Evolutionary conservation across 768 basidiomycete species (phyloP), one percentile per base, ranked within the genome.

Genomic region (Mycena haematopus): DNA sequence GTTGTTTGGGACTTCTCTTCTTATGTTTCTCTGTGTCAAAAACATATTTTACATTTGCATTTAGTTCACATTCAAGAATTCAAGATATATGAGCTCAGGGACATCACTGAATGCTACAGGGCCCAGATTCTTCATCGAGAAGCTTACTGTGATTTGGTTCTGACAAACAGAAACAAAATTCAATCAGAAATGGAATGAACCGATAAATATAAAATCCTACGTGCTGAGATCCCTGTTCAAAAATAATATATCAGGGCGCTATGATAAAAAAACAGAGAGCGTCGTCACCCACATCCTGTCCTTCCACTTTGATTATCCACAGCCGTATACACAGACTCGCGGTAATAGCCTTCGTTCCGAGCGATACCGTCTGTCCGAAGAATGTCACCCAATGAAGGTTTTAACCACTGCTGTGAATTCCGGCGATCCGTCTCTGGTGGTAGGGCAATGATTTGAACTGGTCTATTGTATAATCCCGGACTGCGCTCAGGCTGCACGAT

Each of bases 271-370:
- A 36, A 38, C 15, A 21, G 36, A 49, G 56, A 35, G 22, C 47
- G 27, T n/a, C 29, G 14, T 40, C 29, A 44, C 56, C 19, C 35
- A 57, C 56, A 57, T 57, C 56, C 56, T 36, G 21, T 49, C 17
- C 47, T 57, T 49, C 56, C 47, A 50, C 29, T 57, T 40, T 19
- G n/a, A n/a, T n/a, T 36, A 50, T 57, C 46, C 27, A 57, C 56
- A 35, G 56, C 56, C 6, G 24, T 57, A 13, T 57, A 57, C 27
- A 49, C 46, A 22, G 24, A 25, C 25, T 14, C 17, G 10, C 44
- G 21, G 10, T 31, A 31, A 31, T 9, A 5, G 9, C 8, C 44
- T 11, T n/a, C 44, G 21, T 1, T 22, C 44, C 44, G 44, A 24
- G 44, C 44, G n/a, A 47, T 15, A 27, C 54, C 54, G 17, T 56